These are phyloP conservation scores for Penicillium bialowiezense DNA, from an alignment of 495 filamentous ascomycete species.

Conservation along the genomic window DNA sequence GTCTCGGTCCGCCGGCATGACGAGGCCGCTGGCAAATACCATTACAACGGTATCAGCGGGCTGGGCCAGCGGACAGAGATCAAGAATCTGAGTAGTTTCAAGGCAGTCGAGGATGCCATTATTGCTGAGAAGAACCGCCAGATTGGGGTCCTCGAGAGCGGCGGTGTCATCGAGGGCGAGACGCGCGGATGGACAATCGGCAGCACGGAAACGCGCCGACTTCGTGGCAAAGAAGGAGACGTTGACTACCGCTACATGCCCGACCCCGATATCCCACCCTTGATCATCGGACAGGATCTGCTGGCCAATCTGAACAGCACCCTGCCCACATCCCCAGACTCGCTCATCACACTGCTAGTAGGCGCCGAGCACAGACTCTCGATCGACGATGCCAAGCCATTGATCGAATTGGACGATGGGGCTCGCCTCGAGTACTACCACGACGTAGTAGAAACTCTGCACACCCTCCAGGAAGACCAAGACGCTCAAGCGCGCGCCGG, in stretches of 20 bases:
- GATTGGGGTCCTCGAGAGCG: slow-evolving; percentile 73
- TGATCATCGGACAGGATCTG: slow-evolving; percentile 71
- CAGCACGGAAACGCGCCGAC: slow-evolving; percentile 66
- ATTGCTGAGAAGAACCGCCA: slow-evolving; percentile 87
- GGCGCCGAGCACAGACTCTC: slow-evolving; percentile 58
- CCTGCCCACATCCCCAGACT: slow-evolving; percentile 69
- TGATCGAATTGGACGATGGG: slow-evolving; percentile 76
- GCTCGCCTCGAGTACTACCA: slow-evolving; percentile 80
- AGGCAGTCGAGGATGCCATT: slow-evolving; percentile 91
- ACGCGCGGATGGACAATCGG: slow-evolving; percentile 89
- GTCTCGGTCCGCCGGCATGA: slow-evolving; percentile 71
- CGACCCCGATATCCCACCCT: slow-evolving; percentile 82
- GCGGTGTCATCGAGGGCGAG: slow-evolving; percentile 78
- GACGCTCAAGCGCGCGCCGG: slow-evolving; percentile 21
- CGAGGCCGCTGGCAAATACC: slow-evolving; percentile 37
- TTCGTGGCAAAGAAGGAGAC: slow-evolving; percentile 93
- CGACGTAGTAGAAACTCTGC: slow-evolving; percentile 61
- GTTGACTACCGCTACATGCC: slow-evolving; percentile 99
- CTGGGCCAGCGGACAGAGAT: slow-evolving; percentile 93
- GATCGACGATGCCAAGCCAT: slow-evolving; percentile 81
- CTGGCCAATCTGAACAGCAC: slow-evolving; percentile 56
- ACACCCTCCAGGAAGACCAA: slow-evolving; percentile 33
- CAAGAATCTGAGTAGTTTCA: slow-evolving; percentile 94
- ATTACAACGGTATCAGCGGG: slow-evolving; percentile 53
- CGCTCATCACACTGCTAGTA: slow-evolving; percentile 58